Evolutionary conservation across 495 filamentous ascomycete genomes (phyloP), one percentile per base, ranked within the genome.

Genomic region (Trichoderma asperelloides): DNA sequence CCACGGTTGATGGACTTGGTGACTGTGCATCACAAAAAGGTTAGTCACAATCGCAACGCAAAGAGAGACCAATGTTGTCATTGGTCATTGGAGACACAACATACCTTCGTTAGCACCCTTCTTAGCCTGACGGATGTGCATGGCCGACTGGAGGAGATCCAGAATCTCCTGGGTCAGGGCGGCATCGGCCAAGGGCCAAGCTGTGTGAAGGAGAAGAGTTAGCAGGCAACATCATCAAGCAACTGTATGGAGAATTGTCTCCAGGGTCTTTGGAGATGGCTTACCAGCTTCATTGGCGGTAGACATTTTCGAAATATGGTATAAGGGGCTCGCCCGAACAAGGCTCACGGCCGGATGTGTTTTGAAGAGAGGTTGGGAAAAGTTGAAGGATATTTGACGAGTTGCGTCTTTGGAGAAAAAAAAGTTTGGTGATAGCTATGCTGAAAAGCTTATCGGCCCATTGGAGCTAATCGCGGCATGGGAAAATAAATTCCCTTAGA

Each of bases 1-100:
- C 95, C 95, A 30, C 92, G 87, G 79, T 94, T 95, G 47, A 96
- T 82, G 41, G 92, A 91, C 82, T 96, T 95, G 71, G 92, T 96
- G 28, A 89, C 86, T 78, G 77, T 76, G 65, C 67, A 3, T 23
- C 12, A 40, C 67, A 27, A 23, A 65, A 23, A 7, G 30, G 47
- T 68, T 60, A 67, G 65, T 57, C 40, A 37, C 41, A 30, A 5
- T 16, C 43, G 63, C n/a, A 23, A 37, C 16, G 9, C n/a, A n/a
- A 37, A 37, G 18, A 4, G 5, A 39, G 21, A 47, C 15, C 4
- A 3, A 27, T 12, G 25, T 25, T 1, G n/a, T 21, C 13, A 43
- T 47, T 63, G 37, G n/a, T n/a, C n/a, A 49, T 40, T 40, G 39
- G 43, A 16, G 15, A 16, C 11, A 41, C 6, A 23, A 69, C 71